Evolutionary conservation across 202 grass and related monocot species (phyloP), one percentile per base, ranked within the genome.

Genomic region (Bolboschoenoplectus hybrid): DNA sequence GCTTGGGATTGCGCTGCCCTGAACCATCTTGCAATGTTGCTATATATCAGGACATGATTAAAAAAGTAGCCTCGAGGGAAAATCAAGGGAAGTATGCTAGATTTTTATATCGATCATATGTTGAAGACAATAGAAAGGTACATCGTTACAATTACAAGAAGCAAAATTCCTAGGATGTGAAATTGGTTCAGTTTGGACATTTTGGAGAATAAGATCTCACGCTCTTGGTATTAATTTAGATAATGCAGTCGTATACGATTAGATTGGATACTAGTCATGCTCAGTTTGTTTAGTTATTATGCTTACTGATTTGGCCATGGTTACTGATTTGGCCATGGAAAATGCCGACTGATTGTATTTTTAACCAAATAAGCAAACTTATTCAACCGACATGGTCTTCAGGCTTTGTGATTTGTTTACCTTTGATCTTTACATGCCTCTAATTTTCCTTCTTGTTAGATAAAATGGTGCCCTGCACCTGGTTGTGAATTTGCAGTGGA

Each of bases 381-480:
- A 75, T 84, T 77, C 56, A 76, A 87, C 75, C 66, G 43, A 81
- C 51, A 36, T 66, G 19, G 0, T 65, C 12, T 36, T 83, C 34
- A n/a, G 65, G 34, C 4, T 9, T 51, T 74, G 11, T 74, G 20
- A 51, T 20, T 32, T 78, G 32, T 78, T 78, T 57, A 78, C 35
- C 41, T 43, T 72, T 87, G 36, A 73, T 77, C 50, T 38, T 72
- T 86, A 35, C 46, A 20, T 87, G 19, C 74, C 52, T 82, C 35
- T 85, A 9, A 69, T 49, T 17, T 45, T 74, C 68, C 52, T 52
- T 68, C 7, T 9, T 92, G 60, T 87, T 19, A 98, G 97, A 96
- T 85, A 81, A 99, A 97, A 90, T 99, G 97, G 97, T 99, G 97
- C 76, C 97, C 97, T 61, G 91, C 89, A 75, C 93, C 97, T 88